phyloP scores from a whole-genome alignment of 352 stramenopile species.

The Elongisporangium senticosum region DNA sequence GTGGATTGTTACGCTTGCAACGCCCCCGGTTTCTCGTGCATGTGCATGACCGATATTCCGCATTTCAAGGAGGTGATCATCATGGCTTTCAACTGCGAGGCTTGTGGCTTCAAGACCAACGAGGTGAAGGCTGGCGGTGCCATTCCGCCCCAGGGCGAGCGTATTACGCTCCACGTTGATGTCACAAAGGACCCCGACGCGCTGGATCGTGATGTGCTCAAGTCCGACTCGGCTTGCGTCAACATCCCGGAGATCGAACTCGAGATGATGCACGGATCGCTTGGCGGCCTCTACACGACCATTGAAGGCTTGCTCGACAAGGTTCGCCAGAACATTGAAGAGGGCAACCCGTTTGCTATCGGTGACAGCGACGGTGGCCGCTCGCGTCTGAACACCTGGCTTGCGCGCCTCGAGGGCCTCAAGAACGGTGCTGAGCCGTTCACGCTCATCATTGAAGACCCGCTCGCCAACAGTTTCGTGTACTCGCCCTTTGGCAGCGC shows the following conservation, averaged over 20 bases:
- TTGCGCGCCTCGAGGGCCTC: conserved; percentile 41
- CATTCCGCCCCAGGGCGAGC: conserved; percentile 79
- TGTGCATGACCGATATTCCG: conserved; percentile 92
- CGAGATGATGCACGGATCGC: conserved; percentile 82
- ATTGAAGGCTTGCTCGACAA: conserved; percentile 90
- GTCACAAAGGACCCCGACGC: conserved; percentile 42
- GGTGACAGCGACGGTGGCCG: conserved; percentile 71
- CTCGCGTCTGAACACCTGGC: conserved; percentile 47
- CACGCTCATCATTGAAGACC: conserved; percentile 87
- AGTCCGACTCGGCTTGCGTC: conserved; percentile 80
- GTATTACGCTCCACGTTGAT: conserved; percentile 63
- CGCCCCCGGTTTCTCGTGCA: conserved; percentile 60
- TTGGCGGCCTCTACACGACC: conserved; percentile 91
- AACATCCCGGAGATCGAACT: conserved; percentile 91
- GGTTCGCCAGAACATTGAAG: conserved; percentile 72
- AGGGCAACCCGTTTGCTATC: conserved; percentile 78
- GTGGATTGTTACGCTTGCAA: conserved; percentile 78
- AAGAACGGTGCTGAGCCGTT: conserved; percentile 74
- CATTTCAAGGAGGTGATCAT: conserved; percentile 94
- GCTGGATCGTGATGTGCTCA: conserved; percentile 90
- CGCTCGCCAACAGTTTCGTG: conserved; percentile 90
- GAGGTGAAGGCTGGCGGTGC: conserved; percentile 90
- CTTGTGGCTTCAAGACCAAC: conserved; percentile 90
- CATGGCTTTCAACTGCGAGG: conserved; percentile 89
- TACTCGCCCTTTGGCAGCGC: conserved; percentile 55